phyloP scores from a whole-genome alignment of 2,329 filamentous ascomycete genomes.

The Sphaerulina vaccinii region DNA sequence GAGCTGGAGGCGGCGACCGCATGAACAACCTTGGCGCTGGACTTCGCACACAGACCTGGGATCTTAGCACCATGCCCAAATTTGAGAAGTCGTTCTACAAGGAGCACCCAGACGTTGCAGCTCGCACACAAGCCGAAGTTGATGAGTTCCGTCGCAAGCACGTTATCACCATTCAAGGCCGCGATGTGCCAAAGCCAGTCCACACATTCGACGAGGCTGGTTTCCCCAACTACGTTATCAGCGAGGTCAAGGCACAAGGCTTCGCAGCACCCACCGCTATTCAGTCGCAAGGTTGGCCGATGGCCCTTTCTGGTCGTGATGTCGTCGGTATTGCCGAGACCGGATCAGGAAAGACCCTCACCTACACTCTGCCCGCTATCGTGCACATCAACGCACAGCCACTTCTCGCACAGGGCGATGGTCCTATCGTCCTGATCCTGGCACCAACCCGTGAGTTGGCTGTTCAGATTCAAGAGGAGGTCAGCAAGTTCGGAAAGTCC shows the following conservation, averaged over 20 bases:
- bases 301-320: slow-evolving; percentile 96
- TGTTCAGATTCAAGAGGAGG: slow-evolving; percentile 97
- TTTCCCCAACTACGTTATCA: slow-evolving; percentile 96
- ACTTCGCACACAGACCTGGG: slow-evolving; percentile 86
- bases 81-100: slow-evolving; percentile 99
- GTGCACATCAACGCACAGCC: slow-evolving; percentile 99
- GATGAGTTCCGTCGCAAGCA: slow-evolving; percentile 83
- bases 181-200: slow-evolving; percentile 84
- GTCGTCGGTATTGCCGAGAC: slow-evolving; percentile 99
- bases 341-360: slow-evolving; percentile 97
- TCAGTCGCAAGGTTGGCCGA: slow-evolving; percentile 98
- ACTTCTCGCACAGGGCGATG: slow-evolving; percentile 89
- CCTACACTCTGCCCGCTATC: slow-evolving; percentile 95
- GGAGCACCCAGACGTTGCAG: slow-evolving; percentile 76
- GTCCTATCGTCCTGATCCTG: slow-evolving; percentile 92
- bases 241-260: slow-evolving; percentile 96
- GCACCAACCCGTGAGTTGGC: slow-evolving; percentile 96
- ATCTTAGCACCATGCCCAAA: slow-evolving; percentile 77
- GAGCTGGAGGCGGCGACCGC: slow-evolving; percentile 77
- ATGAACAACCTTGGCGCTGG: slow-evolving; percentile 89
- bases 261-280: slow-evolving; percentile 93
- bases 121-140: slow-evolving; percentile 74
- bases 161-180: slow-evolving; percentile 78
- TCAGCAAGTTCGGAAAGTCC: slow-evolving; percentile 97
- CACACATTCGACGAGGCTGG: slow-evolving; percentile 97